These are phyloP conservation scores for Prototheca wickerhamii DNA, from an alignment of 163 green algal genomes.

Conservation along the genomic window DNA sequence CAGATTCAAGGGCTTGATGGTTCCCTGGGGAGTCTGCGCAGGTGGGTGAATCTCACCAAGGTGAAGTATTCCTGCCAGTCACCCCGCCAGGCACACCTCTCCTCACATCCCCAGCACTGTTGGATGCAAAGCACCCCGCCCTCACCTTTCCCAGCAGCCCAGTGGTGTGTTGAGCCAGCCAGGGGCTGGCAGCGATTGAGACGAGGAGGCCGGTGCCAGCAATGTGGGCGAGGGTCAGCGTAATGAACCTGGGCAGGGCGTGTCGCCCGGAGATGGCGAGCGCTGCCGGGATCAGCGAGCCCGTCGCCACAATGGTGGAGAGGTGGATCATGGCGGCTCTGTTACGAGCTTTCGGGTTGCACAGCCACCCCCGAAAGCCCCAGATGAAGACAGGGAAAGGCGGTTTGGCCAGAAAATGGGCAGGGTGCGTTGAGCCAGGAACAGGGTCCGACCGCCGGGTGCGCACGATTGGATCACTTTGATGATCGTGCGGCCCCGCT, in stretches of 20 bases:
- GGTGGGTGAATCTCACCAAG: too few relatives aligned
- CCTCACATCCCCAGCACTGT: not conserved
- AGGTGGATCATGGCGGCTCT: conserved; percentile 1
- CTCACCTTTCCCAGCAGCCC: conserved; percentile 34
- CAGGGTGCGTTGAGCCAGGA: too few relatives aligned
- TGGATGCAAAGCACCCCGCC: conserved; percentile 1
- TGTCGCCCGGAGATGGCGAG: conserved; percentile 7
- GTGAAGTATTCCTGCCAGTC: too few relatives aligned
- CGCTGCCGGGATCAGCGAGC: conserved; percentile 1
- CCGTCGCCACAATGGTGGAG: not conserved
- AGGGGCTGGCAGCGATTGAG: conserved; percentile 10
- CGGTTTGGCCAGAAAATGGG: too few relatives aligned
- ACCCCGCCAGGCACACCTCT: not conserved
- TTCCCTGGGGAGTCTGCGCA: conserved; percentile 22
- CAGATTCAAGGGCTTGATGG: conserved; percentile 24
- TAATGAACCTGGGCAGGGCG: conserved; percentile 6
- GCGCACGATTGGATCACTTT: too few relatives aligned
- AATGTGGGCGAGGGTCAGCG: conserved; percentile 19
- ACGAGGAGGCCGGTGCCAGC: conserved; percentile 25
- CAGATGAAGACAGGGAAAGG: too few relatives aligned
- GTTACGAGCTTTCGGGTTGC: too few relatives aligned
- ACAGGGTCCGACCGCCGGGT: too few relatives aligned
- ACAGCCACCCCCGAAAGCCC: too few relatives aligned
- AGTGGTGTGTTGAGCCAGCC: conserved; percentile 19
- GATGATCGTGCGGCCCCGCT: too few relatives aligned